Conservation (phyloP, 768 basidiomycete genomes). For the Lyophyllum semitale region DNA sequence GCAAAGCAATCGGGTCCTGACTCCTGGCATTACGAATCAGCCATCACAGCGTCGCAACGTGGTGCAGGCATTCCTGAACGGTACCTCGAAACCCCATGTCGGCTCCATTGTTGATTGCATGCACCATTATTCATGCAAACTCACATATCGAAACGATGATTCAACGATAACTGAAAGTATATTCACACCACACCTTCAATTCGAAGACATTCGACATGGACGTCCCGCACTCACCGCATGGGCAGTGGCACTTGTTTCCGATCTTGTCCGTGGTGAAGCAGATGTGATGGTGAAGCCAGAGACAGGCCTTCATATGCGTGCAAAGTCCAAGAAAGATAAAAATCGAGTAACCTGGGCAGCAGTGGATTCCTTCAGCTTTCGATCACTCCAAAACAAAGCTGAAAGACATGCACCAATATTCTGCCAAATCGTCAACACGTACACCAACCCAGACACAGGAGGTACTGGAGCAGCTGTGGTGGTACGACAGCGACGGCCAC, state of each 20-base stretch:
- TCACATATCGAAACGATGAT: neutral
- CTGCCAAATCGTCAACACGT: neutral
- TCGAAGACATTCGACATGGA: slow-evolving; percentile 4
- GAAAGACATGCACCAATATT: neutral
- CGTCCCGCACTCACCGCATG: slow-evolving; percentile 6
- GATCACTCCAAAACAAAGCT: neutral
- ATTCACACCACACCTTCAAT: neutral
- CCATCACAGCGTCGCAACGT: neutral
- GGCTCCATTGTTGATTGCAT: neutral
- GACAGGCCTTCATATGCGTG: slow-evolving; percentile 9
- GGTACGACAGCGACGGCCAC: neutral
- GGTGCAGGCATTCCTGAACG: neutral
- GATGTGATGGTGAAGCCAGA: neutral
- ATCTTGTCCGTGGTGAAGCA: slow-evolving; percentile 1
- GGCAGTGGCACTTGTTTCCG: slow-evolving; percentile 1
- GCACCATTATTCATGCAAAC: neutral
- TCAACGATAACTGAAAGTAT: neutral
- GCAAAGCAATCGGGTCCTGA: neutral
- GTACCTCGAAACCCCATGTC: neutral
- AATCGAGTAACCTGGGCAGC: neutral
- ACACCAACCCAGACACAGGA: neutral
- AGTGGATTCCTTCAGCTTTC: neutral
- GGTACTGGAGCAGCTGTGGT: neutral
- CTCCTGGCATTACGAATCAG: neutral
- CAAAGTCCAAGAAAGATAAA: neutral